Percentiles rank a stretch among this genome's conserved stretches.
These are phyloP conservation scores for Cicer judaicum DNA, from an alignment of 306 rosid genomes.

Conservation along the genomic window DNA sequence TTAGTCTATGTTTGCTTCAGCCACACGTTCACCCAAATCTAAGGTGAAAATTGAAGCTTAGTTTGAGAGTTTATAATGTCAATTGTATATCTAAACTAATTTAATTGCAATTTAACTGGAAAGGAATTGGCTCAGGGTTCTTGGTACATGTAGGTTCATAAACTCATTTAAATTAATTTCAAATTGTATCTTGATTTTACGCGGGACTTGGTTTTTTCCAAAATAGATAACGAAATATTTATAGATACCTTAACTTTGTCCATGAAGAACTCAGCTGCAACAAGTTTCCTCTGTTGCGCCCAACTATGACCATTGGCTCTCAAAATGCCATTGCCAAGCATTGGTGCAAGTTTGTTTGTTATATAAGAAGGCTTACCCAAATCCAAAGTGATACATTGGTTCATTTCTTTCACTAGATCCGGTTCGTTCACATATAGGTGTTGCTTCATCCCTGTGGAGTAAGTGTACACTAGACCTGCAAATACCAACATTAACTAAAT, in stretches of 20 bases:
- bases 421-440: slow-evolving; percentile 80
- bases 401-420: slow-evolving; percentile 80
- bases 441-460: slow-evolving; percentile 81
- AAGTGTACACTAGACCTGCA: slow-evolving; percentile 78
- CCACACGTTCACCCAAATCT: too few species aligned
- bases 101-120: too few species aligned
- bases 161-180: too few species aligned
- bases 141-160: too few species aligned
- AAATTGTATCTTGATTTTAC: too few species aligned
- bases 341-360: slow-evolving; percentile 72
- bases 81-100: too few species aligned
- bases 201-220: too few species aligned
- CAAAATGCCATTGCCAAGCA: slow-evolving; percentile 88
- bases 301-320: slow-evolving; percentile 78
- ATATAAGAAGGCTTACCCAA: slow-evolving; percentile 84
- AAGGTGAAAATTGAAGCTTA: too few species aligned
- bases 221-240: not conserved
- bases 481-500: not conserved
- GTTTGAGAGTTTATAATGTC: too few species aligned
- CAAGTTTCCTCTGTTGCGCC: slow-evolving; percentile 86
- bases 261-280: slow-evolving; percentile 90
- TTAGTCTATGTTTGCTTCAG: too few species aligned
- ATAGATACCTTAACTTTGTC: slow-evolving; percentile 77
- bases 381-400: slow-evolving; percentile 57
- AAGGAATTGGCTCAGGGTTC: too few species aligned